Percentiles rank a stretch among this genome's conserved stretches.
These are phyloP conservation scores for Atkinsonella hypoxylon DNA, from an alignment of 2,329 filamentous ascomycete genomes.

Conservation along the genomic window DNA sequence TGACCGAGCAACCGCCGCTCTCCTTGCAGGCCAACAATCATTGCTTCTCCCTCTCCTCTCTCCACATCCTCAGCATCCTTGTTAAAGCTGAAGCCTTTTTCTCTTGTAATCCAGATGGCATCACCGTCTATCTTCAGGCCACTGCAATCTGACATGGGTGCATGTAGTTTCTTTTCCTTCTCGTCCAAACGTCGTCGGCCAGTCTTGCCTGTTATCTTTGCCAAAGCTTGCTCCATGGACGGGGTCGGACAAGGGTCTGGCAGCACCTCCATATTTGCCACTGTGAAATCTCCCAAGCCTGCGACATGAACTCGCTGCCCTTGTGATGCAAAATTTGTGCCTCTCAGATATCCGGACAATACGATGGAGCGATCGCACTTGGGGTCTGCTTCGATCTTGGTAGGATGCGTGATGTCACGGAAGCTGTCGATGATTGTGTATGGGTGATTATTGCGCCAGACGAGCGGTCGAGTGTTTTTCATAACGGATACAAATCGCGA, in stretches of 20 bases:
- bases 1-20: conserved; percentile 74
- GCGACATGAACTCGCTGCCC: conserved; percentile 85
- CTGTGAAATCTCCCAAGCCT: conserved; percentile 78
- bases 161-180: conserved; percentile 93
- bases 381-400: conserved; percentile 73
- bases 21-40: conserved; percentile 80
- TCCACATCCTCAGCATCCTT: conserved; percentile 55
- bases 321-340: conserved; percentile 82
- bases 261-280: conserved; percentile 72
- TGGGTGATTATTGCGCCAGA: conserved; percentile 94
- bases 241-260: conserved; percentile 95
- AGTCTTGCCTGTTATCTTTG: conserved; percentile 74
- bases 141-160: conserved; percentile 95
- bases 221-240: conserved; percentile 73
- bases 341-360: conserved; percentile 84
- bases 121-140: conserved; percentile 95
- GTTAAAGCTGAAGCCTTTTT: conserved; percentile 66
- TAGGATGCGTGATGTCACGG: conserved; percentile 88
- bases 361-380: conserved; percentile 88
- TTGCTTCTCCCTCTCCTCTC: conserved; percentile 85
- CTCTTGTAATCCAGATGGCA: conserved; percentile 74
- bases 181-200: conserved; percentile 75
- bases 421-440: conserved; percentile 92
- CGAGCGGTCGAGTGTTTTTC: conserved; percentile 94
- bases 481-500: conserved; percentile 94